A percentile compares a stretch with the other conserved stretches of the same genome.
phyloP scores from a whole-genome alignment of 768 basidiomycete genomes.

The Tricholoma matsutake region DNA sequence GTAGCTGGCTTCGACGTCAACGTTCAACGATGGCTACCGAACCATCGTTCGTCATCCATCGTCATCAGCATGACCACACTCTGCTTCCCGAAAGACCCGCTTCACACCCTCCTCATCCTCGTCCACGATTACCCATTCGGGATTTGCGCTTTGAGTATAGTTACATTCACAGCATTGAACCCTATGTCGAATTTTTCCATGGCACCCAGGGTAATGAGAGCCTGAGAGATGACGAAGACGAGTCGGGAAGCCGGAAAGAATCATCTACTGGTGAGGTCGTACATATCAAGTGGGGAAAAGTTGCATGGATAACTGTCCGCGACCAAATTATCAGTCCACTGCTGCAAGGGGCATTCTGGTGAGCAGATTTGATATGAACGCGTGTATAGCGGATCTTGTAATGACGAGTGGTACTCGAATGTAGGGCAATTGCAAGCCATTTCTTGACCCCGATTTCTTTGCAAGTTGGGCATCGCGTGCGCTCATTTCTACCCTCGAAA shows the following conservation, averaged over 20 bases:
- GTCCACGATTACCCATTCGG: constrained; percentile 57
- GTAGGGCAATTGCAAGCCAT: constrained; percentile 45
- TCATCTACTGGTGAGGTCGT: constrained; percentile 30
- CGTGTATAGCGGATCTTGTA: neutral
- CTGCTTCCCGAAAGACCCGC: constrained; percentile 7
- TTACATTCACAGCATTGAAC: constrained; percentile 59
- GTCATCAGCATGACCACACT: constrained; percentile 19
- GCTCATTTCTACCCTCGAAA: constrained; percentile 26
- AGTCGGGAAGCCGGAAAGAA: constrained; percentile 12
- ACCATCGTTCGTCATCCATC: constrained; percentile 21
- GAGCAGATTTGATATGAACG: constrained; percentile 20
- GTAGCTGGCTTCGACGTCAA: no score
- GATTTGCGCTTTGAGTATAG: constrained; percentile 77
- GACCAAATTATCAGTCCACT: constrained; percentile 71
- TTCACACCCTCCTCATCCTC: constrained; percentile 25
- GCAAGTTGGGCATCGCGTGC: constrained; percentile 33
- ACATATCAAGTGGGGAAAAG: constrained; percentile 51
- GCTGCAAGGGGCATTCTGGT: constrained; percentile 68
- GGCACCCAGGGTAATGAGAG: constrained; percentile 17
- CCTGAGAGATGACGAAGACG: constrained; percentile 26
- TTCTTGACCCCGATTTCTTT: constrained; percentile 41
- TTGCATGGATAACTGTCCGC: constrained; percentile 60
- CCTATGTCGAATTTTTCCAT: constrained; percentile 43
- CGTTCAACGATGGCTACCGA: constrained; percentile 12
- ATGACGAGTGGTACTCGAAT: neutral